Evolutionary conservation across 1,284 basidiomycete genomes (phyloP).

Genomic region (Athelia sp.): DNA sequence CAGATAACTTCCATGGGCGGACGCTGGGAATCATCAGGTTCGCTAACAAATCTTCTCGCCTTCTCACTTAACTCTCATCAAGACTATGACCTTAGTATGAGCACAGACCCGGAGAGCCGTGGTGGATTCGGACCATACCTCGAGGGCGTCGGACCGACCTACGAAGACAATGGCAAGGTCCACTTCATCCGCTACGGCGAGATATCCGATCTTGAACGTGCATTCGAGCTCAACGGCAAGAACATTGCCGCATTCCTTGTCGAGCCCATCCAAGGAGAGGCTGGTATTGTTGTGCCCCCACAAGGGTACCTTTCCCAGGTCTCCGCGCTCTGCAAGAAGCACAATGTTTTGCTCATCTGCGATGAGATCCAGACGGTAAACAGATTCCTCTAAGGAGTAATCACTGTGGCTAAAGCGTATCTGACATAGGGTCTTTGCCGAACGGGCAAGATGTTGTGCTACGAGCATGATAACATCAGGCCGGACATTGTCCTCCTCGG

Average conservation of each 20-base stretch:
- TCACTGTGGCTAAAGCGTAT: slow-evolving; percentile 2
- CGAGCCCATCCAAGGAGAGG: slow-evolving; percentile 98
- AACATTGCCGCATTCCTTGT: slow-evolving; percentile 92
- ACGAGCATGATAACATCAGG: slow-evolving; percentile 83
- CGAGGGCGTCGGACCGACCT: slow-evolving; percentile 78
- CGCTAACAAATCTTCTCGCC: slow-evolving; percentile 17
- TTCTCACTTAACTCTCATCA: slow-evolving; percentile 6
- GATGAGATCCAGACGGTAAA: slow-evolving; percentile 95
- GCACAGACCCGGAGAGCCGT: slow-evolving; percentile 90
- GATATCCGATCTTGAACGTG: slow-evolving; percentile 78
- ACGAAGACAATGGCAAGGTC: slow-evolving; percentile 43
- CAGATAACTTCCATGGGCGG: slow-evolving; percentile 95
- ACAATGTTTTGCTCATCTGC: slow-evolving; percentile 94
- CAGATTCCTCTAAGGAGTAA: not conserved
- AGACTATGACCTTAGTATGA: slow-evolving; percentile 62
- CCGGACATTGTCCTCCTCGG: slow-evolving; percentile 94
- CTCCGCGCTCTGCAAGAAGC: slow-evolving; percentile 84
- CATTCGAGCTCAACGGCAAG: slow-evolving; percentile 78
- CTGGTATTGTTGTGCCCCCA: slow-evolving; percentile 93
- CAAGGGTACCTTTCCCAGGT: slow-evolving; percentile 81
- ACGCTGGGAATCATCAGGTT: slow-evolving; percentile 86
- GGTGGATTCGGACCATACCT: slow-evolving; percentile 91
- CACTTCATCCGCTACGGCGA: slow-evolving; percentile 78
- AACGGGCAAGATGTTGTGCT: slow-evolving; percentile 86
- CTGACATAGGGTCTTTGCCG: slow-evolving; percentile 66